Evolutionary conservation across 176 grass and related monocot genomes (phyloP).

Genomic region (Eleusine indica): DNA sequence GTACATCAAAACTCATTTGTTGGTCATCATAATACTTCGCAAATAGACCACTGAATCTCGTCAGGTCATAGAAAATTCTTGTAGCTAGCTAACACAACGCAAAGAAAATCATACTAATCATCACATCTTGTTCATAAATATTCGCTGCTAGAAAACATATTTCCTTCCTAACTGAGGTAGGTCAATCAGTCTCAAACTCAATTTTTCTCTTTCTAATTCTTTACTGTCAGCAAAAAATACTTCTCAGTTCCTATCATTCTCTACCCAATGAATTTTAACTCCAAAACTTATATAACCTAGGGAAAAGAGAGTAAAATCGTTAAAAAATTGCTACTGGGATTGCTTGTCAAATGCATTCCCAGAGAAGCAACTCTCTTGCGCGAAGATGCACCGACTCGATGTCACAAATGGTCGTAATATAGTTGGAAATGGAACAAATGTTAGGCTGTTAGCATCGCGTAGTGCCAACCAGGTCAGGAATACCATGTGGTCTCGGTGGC

Average conservation of each 20-base stretch:
- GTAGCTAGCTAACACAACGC: constrained; percentile 10
- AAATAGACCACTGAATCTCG: background rate
- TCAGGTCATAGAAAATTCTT: background rate
- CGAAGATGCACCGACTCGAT: background rate
- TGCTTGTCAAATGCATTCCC: background rate
- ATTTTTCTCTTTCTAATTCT: background rate
- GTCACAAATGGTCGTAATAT: background rate
- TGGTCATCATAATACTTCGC: background rate
- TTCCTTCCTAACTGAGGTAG: background rate
- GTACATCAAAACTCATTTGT: background rate
- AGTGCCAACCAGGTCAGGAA: background rate
- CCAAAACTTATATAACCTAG: background rate
- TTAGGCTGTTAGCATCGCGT: background rate
- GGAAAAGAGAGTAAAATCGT: too few species aligned
- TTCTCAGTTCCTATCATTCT: background rate
- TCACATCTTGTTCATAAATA: background rate
- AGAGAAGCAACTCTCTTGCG: background rate
- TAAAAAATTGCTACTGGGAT: background rate
- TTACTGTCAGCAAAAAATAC: background rate
- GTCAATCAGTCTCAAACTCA: background rate
- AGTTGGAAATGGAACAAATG: background rate
- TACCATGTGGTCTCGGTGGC: constrained; percentile 80
- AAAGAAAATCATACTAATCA: background rate
- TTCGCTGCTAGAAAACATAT: background rate
- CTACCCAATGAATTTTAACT: background rate